Percentiles rank a stretch among this genome's conserved stretches.
Evolutionary conservation across 805 yeast species (phyloP).

Genomic region (Metschnikowia cerradonensis): DNA sequence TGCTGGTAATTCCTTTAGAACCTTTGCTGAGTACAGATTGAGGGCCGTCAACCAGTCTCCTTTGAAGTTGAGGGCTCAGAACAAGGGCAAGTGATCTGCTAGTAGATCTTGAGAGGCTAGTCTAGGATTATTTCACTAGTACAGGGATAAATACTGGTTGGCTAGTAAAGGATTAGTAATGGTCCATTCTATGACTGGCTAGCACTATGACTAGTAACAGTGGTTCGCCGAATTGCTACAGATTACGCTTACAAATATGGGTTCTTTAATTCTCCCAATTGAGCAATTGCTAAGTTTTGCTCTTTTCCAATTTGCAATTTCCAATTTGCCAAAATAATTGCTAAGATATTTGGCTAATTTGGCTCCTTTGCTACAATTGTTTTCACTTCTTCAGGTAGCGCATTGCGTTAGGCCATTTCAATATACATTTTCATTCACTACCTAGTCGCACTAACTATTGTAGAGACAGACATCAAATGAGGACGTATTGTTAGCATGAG

Average conservation of each 20-base stretch:
- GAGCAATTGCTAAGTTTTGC: no score
- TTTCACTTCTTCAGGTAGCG: neutral
- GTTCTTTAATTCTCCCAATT: conserved; percentile 3
- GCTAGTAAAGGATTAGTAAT: no score
- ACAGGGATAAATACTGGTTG: no score
- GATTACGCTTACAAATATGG: neutral
- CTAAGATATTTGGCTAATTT: neutral
- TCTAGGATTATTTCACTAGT: no score
- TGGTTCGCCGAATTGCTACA: no score
- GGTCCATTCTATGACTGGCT: no score
- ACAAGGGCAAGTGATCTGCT: conserved; percentile 1
- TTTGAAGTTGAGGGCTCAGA: conserved; percentile 25
- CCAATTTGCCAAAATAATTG: neutral
- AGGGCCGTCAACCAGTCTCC: conserved; percentile 40
- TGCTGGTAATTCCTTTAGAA: conserved; percentile 36
- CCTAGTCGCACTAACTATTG: no score
- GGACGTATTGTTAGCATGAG: no score
- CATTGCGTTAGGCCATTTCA: neutral
- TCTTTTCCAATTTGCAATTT: no score
- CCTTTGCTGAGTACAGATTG: conserved; percentile 44
- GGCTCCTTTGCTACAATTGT: neutral
- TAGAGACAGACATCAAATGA: no score
- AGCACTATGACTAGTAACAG: no score
- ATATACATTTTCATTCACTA: neutral
- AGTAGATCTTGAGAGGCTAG: neutral